Evolutionary conservation across 2,329 filamentous ascomycete genomes (phyloP), one percentile per base, ranked within the genome.

Genomic region (Aspergillus sojae): DNA sequence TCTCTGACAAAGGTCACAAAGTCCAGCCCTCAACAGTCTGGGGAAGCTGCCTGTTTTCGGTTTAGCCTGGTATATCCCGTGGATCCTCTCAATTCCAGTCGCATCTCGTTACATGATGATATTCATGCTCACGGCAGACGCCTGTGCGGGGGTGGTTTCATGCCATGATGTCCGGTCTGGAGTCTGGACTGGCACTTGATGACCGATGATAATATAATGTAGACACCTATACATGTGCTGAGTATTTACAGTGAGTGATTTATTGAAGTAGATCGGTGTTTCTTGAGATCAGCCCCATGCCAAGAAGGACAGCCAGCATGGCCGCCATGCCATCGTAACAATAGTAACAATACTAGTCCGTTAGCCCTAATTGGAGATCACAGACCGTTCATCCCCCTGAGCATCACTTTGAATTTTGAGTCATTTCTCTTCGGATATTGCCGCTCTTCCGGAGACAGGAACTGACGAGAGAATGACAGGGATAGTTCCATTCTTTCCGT

Each of bases 11-110:
- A 30, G 34, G 19, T 28, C 30, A 4, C 53, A 50, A 45, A 36
- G 57, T 59, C 57, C 57, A 50, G 43, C 32, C 52, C 34, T 55
- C 21, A 34, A 21, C 5, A 19, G 56, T 62, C 61, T 62, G 61
- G 61, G 61, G 61, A 62, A 62, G 50, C 61, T 62, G 61, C 36
- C 56, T 39, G 3, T 11, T 7, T 61, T 55, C 34, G 58, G 58
- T 34, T 55, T 62, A 58, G 55, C 53, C 54, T 14, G 57, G 48
- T 2, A 55, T 39, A 36, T 55, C 52, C 30, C 30, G n/a, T 39
- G 32, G 56, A 32, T 45, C 56, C 55, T 21, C 5, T 11, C 12
- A n/a, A 26, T 45, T 28, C 12, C 34, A 30, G 34, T 36, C 39
- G n/a, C 53, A 56, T 53, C n/a, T 54, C 28, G 28, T 54, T 54